These are phyloP conservation scores for Scenedesmus sp. DNA, from an alignment of 163 green algal species.

Conservation along the genomic window DNA sequence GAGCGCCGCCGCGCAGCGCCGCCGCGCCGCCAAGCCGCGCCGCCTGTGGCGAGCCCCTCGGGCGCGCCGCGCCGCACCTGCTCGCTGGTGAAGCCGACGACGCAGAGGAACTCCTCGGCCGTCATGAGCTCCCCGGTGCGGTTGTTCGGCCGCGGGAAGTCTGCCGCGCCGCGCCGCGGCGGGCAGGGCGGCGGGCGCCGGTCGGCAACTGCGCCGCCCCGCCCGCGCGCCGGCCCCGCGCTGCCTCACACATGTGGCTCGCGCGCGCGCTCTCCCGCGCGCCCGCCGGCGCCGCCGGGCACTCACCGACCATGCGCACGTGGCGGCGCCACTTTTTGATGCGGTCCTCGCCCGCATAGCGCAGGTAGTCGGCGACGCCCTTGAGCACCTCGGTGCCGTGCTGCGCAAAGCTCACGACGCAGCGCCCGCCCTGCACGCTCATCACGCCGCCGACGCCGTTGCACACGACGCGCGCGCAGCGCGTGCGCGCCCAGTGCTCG, in stretches of 20 bases:
- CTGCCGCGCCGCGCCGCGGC: conserved; percentile 20
- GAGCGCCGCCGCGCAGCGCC: no score
- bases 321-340: conserved; percentile 47
- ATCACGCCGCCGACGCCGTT: conserved; percentile 22
- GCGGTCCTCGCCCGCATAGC: conserved; percentile 37
- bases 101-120: conserved; percentile 43
- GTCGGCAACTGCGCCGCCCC: no score
- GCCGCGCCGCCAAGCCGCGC: no score
- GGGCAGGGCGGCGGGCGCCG: no score
- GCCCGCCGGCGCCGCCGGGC: no score
- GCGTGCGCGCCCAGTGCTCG: conserved; percentile 28
- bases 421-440: conserved; percentile 38
- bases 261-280: no score
- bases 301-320: conserved; percentile 46
- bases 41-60: no score
- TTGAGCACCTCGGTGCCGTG: conserved; percentile 33
- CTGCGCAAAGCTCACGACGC: conserved; percentile 35
- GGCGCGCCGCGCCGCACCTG: no score
- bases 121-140: conserved; percentile 44
- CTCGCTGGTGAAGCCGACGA: conserved; percentile 37
- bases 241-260: no score
- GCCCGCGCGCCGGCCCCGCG: no score
- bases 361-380: conserved; percentile 38
- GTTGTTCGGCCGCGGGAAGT: conserved; percentile 40
- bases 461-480: conserved; percentile 41